Evolutionary conservation across 441 rosid species (phyloP), one percentile per base, ranked within the genome.

Genomic region (Jatropha multifida): DNA sequence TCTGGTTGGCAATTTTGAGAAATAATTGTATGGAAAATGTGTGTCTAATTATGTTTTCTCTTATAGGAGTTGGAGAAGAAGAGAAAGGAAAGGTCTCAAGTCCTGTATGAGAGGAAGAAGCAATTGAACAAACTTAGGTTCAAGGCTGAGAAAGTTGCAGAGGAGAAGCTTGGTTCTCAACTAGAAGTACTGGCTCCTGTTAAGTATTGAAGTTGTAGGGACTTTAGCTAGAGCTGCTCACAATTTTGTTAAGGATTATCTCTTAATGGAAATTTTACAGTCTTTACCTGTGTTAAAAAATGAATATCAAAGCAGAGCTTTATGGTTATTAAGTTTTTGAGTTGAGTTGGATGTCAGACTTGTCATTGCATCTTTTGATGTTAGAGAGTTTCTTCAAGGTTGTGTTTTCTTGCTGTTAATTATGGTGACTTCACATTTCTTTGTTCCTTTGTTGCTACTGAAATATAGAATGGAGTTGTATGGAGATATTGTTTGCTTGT

Each of bases 101-200:
- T 84, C 18, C 78, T 68, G 2, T 93, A 90, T 3, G 90, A 93
- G 86, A 80, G 93, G 74, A 91, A 86, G 87, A 93, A 93, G 83
- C 95, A 90, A 73, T 87, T 93, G 75, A 83, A 70, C 51, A 91
- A 89, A 64, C 94, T 90, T 61, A 84, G 87, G 84, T 84, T 65
- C 18, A 90, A 89, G 83, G 96, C 96, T 0, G 96, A 90, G 83
- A 89, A 85, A 74, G 78, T 76, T 63, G 94, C 88, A 26, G 94
- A 90, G 75, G 94, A 90, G 83, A 93, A 90, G 82, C 95, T 93
- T 49, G 94, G 93, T 40, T 63, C 95, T 20, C 96, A 89, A 72
- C 79, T 89, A 27, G 92, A 88, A 3, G 77, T 91, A 78, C 83
- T 91, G 66, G 85, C 91, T 52, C 78, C 90, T 0, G 90, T 93